Evolutionary conservation across 2,329 filamentous ascomycete species (phyloP).

Genomic region (Elsinoe batatas): DNA sequence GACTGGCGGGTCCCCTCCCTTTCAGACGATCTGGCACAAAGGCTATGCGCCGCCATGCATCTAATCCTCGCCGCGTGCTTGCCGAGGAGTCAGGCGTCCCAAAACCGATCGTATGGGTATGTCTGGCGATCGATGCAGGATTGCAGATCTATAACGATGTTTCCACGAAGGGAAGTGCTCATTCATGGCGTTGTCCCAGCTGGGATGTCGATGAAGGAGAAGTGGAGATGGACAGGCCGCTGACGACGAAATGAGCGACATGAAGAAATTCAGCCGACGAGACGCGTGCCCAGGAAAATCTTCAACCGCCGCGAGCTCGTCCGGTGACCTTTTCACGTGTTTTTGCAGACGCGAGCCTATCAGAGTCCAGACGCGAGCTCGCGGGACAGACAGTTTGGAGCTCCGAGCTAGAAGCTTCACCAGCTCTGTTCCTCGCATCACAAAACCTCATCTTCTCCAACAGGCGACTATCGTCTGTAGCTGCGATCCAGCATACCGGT

Average conservation of each 20-base stretch:
- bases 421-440: neutral
- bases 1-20: neutral
- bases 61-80: neutral
- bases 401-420: neutral
- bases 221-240: neutral
- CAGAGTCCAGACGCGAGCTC: neutral
- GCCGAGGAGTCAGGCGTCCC: constrained; percentile 1
- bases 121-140: neutral
- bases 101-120: neutral
- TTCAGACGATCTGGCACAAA: neutral
- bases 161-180: neutral
- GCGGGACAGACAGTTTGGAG: neutral
- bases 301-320: neutral
- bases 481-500: neutral
- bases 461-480: neutral
- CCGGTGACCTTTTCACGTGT: neutral
- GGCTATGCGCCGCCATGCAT: neutral
- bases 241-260: neutral
- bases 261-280: neutral
- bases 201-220: constrained; percentile 8
- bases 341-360: neutral
- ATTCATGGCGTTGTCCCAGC: neutral
- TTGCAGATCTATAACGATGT: constrained; percentile 7
- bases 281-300: too few relatives aligned
- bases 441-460: neutral